Conservation (phyloP, 2,329 filamentous ascomycete genomes). For the Exophiala bonariae region DNA sequence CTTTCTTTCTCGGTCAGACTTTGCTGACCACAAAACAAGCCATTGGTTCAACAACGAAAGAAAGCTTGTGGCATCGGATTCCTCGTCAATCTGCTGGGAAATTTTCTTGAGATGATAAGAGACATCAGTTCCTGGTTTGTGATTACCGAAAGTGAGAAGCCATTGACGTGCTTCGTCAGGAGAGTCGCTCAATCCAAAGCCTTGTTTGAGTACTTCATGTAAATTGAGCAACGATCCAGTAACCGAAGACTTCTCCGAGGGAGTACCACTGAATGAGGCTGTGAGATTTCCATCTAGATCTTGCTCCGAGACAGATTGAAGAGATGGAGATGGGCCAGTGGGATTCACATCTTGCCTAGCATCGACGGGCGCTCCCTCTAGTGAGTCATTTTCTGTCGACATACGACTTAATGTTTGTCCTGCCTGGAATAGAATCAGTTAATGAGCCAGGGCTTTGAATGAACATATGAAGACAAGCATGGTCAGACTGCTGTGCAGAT, state of each 20-base stretch:
- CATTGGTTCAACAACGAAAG: constrained; percentile 19
- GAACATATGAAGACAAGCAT: too few species aligned
- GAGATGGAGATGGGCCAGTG: constrained; percentile 15
- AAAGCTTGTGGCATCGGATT: constrained; percentile 12
- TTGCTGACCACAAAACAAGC: constrained; percentile 20
- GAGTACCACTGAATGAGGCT: constrained; percentile 3
- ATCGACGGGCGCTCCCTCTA: constrained; percentile 16
- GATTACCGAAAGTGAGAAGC: constrained; percentile 21
- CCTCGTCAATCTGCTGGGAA: constrained; percentile 9
- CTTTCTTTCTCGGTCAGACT: constrained; percentile 17
- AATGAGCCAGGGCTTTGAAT: too few species aligned
- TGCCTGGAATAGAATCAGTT: neutral
- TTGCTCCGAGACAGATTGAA: constrained; percentile 9
- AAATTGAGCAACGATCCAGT: constrained; percentile 4
- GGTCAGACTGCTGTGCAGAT: too few species aligned
- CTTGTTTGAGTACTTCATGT: constrained; percentile 13
- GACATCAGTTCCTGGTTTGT: constrained; percentile 24
- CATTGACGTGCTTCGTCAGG: constrained; percentile 22
- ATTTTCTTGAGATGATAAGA: constrained; percentile 19
- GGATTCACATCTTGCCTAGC: constrained; percentile 9
- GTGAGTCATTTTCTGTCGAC: constrained; percentile 23
- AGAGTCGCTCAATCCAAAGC: constrained; percentile 8
- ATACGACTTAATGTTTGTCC: constrained; percentile 19
- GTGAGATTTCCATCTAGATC: constrained; percentile 3
- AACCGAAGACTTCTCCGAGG: constrained; percentile 8